Evolutionary conservation across 1,284 basidiomycete species (phyloP).

Genomic region (Ustilago hordei): DNA sequence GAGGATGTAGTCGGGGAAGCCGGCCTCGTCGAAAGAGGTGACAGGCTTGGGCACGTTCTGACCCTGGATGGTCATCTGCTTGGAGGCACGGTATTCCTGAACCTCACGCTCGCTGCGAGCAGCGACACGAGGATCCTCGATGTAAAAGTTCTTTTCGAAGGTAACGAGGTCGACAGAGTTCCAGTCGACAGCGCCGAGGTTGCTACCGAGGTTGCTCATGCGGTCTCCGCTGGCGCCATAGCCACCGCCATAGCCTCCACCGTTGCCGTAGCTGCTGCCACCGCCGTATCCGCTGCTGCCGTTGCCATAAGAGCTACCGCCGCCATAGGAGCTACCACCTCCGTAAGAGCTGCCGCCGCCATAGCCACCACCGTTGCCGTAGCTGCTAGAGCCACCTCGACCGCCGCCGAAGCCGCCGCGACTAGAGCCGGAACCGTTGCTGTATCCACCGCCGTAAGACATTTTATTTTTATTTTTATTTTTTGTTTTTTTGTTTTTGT

Average conservation of each 20-base stretch:
- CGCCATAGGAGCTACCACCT: slow-evolving; percentile 61
- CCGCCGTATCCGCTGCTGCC: slow-evolving; percentile 60
- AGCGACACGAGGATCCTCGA: slow-evolving; percentile 88
- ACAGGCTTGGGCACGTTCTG: slow-evolving; percentile 89
- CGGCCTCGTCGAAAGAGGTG: slow-evolving; percentile 90
- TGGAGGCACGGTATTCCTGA: slow-evolving; percentile 82
- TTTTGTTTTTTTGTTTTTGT: too few relatives aligned
- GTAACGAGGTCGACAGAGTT: slow-evolving; percentile 77
- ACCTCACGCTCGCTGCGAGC: slow-evolving; percentile 85
- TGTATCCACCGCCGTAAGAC: slow-evolving; percentile 59
- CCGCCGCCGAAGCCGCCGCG: slow-evolving; percentile 48
- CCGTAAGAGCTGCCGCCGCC: slow-evolving; percentile 44
- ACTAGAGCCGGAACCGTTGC: slow-evolving; percentile 49
- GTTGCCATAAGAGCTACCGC: slow-evolving; percentile 70
- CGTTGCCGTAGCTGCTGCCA: slow-evolving; percentile 37
- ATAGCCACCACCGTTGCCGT: slow-evolving; percentile 43
- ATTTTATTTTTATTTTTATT: too few relatives aligned
- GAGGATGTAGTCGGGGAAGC: slow-evolving; percentile 96
- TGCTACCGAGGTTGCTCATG: slow-evolving; percentile 85
- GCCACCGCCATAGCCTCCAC: slow-evolving; percentile 48
- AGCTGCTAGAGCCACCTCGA: slow-evolving; percentile 42
- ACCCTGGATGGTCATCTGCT: slow-evolving; percentile 95
- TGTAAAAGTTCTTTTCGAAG: slow-evolving; percentile 90
- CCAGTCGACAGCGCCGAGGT: slow-evolving; percentile 90
- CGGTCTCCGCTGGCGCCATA: slow-evolving; percentile 74